Base-by-base conservation (phyloP, 2,329 filamentous ascomycete genomes). In the Diaporthe vexans region DNA sequence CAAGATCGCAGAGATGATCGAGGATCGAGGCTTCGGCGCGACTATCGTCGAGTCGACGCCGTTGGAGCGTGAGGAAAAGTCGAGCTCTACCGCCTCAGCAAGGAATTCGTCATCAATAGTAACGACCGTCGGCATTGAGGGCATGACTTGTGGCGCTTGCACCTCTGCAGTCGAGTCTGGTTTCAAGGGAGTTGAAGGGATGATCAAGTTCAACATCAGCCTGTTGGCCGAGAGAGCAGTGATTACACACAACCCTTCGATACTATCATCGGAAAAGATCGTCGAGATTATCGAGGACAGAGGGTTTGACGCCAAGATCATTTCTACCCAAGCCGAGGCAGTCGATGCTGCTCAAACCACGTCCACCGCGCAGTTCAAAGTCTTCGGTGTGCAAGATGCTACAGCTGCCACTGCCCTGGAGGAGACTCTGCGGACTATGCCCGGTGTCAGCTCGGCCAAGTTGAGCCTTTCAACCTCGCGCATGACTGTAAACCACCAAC, bases 101-200 rank as follows among this genome's bases (percentile, higher is more conserved):
- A 79, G 81, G 75, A 81, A 81, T 73, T 83, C 86, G 76, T 84
- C 85, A 68, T 79, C 90, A 5, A 88, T 92, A 73, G 94, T 91
- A 0, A 98, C 95, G 0, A 98, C 95, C 0, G 89, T 99, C 24
- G 92, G 94, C 6, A 94, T 99, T 72, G 94, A 97, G 78, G 97
- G 97, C 68, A 99, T 99, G 97, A 99, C 97, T 1, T 98, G 97
- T 81, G 96, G 96, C 29, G 95, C 97, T 56, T 99, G 97, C 83
- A 98, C 97, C 0, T 96, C 96, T 1, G 95, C 96, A 8, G 92
- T 98, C 1, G 94, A 98, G 80, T 89, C 91, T 68, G 95, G 94
- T 4, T 97, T 99, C 84, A 90, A 91, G 77, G 90, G 89, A 76
- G 84, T 96, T 2, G 91, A 94, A 13, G 97, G 97, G 29, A 83